Conservation (phyloP, 202 grass and related monocot species). For the Zizania palustris region DNA sequence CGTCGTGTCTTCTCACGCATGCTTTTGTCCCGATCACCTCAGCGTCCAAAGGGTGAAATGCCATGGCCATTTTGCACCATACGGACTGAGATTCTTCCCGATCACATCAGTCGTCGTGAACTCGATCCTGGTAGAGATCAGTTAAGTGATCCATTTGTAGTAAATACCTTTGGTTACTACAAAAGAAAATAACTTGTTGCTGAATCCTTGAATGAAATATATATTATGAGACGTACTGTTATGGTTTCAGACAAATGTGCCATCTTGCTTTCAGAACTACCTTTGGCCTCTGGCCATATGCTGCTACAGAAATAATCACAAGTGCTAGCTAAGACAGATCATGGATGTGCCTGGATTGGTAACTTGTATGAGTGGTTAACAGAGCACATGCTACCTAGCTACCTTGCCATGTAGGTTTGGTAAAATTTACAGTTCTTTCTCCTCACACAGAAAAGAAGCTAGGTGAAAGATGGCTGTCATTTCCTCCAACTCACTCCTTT, state of each 20-base stretch:
- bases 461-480: conserved; percentile 51
- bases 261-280: neutral
- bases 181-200: neutral
- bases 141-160: neutral
- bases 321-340: conserved; percentile 41
- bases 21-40: conserved; percentile 49
- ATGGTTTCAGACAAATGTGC: neutral
- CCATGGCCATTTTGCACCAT: conserved; percentile 40
- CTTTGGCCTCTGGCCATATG: too few species aligned
- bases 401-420: neutral
- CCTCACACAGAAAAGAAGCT: neutral
- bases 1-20: conserved; percentile 46
- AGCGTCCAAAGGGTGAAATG: conserved; percentile 45
- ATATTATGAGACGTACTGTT: neutral
- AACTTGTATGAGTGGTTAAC: conserved; percentile 9
- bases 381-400: neutral
- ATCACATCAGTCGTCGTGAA: neutral
- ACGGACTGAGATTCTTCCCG: conserved; percentile 36
- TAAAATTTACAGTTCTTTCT: conserved; percentile 28
- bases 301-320: conserved; percentile 15
- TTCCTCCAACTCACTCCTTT: conserved; percentile 46
- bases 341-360: neutral
- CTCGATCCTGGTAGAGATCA: neutral
- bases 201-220: neutral
- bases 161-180: neutral